Conservation (phyloP, 2,329 filamentous ascomycete genomes). For the Monosporascus ibericus region DNA sequence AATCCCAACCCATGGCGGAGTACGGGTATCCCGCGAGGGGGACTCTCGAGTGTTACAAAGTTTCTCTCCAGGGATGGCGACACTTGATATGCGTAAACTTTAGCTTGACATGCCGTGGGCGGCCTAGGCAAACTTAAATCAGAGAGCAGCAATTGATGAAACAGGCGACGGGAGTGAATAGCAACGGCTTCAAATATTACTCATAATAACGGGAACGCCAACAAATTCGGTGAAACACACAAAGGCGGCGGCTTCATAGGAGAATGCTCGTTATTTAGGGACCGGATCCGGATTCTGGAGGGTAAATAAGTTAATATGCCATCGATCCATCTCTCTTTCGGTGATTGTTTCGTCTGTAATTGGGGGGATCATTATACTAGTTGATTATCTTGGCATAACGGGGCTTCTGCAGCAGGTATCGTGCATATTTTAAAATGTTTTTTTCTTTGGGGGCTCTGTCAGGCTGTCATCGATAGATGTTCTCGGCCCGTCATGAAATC, state of each 20-base stretch:
- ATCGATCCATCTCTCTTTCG: no score
- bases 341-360: not conserved
- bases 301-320: no score
- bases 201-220: no score
- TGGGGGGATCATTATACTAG: not conserved
- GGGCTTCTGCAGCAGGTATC: not conserved
- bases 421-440: not conserved
- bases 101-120: not conserved
- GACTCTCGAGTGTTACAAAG: not conserved
- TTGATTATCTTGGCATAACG: not conserved
- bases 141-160: no score
- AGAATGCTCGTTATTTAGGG: no score
- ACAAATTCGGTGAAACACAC: no score
- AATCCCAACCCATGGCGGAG: conserved; percentile 22
- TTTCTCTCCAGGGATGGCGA: not conserved
- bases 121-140: no score
- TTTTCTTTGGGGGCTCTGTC: not conserved
- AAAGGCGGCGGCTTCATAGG: no score
- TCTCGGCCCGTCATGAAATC: not conserved
- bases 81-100: not conserved
- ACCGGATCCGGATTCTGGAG: no score
- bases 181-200: no score
- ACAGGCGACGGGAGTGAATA: no score
- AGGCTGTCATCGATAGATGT: not conserved
- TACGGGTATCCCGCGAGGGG: not conserved